phyloP scores from a whole-genome alignment of 495 filamentous ascomycete genomes.

The Pseudoneurospora amorphoporcata region DNA sequence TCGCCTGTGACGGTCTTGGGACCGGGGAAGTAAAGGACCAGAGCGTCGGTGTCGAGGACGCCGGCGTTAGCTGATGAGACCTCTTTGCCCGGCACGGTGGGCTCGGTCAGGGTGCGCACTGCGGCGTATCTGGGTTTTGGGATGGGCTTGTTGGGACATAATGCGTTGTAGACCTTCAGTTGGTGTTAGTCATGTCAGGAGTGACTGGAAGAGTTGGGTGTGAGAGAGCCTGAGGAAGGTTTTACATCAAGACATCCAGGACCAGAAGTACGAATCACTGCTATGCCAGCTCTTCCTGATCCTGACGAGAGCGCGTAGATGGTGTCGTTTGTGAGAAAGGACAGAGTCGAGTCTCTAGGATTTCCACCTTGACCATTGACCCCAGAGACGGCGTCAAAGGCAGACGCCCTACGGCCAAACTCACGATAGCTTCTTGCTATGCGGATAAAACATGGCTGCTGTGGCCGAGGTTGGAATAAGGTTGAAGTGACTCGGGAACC shows the following conservation, averaged over 20 bases:
- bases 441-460: not conserved
- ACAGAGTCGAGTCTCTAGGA: not conserved
- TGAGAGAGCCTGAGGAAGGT: not conserved
- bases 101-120: conserved; percentile 67
- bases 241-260: conserved; percentile 60
- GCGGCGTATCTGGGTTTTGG: conserved; percentile 69
- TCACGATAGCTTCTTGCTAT: conserved; percentile 2
- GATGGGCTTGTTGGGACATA: conserved; percentile 56
- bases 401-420: not conserved
- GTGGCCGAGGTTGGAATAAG: not conserved
- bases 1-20: conserved; percentile 86
- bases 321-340: conserved; percentile 39
- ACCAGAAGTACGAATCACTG: conserved; percentile 81
- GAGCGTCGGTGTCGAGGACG: conserved; percentile 69
- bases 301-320: conserved; percentile 92
- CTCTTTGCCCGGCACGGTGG: conserved; percentile 25
- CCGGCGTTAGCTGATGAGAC: conserved; percentile 8
- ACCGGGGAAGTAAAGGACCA: conserved; percentile 79
- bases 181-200: conserved; percentile 1
- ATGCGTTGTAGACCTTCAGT: conserved; percentile 56
- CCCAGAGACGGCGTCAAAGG: not conserved
- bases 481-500: not conserved
- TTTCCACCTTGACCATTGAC: not conserved
- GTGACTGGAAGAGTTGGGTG: not conserved
- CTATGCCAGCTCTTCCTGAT: conserved; percentile 78